Percentiles rank a stretch among this genome's conserved stretches.
These are phyloP conservation scores for Berberis thunbergii DNA, from an alignment of 164 flowering plant species.

Conservation along the genomic window DNA sequence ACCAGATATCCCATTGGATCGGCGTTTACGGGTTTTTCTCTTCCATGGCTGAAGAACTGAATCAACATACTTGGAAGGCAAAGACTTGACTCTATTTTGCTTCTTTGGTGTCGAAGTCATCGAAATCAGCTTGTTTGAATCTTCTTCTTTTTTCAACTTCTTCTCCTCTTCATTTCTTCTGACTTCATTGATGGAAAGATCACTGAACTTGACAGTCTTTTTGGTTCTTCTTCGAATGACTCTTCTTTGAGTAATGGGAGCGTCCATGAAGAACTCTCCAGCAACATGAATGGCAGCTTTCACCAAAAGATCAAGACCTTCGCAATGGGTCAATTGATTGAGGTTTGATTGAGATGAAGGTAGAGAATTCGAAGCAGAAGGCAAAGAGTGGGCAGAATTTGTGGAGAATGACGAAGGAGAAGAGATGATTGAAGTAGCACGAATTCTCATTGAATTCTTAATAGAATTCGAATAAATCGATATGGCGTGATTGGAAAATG, in stretches of 20 bases:
- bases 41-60: constrained; percentile 41
- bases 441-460: constrained; percentile 17
- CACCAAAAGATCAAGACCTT: constrained; percentile 46
- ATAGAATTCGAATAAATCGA: not conserved
- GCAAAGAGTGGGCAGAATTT: constrained; percentile 2
- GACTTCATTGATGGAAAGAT: constrained; percentile 7
- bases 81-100: constrained; percentile 26
- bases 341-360: constrained; percentile 10
- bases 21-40: constrained; percentile 16
- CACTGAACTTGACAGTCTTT: constrained; percentile 13
- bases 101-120: constrained; percentile 4
- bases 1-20: constrained; percentile 7
- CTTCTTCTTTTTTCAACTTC: not conserved
- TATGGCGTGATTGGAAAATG: constrained; percentile 7
- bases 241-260: constrained; percentile 28
- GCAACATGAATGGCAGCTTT: constrained; percentile 21
- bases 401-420: constrained; percentile 13
- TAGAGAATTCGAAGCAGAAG: constrained; percentile 9
- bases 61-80: constrained; percentile 35
- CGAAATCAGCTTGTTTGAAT: constrained; percentile 2
- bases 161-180: constrained; percentile 4
- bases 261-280: constrained; percentile 10
- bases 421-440: constrained; percentile 10
- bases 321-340: constrained; percentile 20
- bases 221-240: too few species aligned